These are phyloP conservation scores for Dendrostoma leiphaemia DNA, from an alignment of 2,329 filamentous ascomycete genomes.

Conservation along the genomic window DNA sequence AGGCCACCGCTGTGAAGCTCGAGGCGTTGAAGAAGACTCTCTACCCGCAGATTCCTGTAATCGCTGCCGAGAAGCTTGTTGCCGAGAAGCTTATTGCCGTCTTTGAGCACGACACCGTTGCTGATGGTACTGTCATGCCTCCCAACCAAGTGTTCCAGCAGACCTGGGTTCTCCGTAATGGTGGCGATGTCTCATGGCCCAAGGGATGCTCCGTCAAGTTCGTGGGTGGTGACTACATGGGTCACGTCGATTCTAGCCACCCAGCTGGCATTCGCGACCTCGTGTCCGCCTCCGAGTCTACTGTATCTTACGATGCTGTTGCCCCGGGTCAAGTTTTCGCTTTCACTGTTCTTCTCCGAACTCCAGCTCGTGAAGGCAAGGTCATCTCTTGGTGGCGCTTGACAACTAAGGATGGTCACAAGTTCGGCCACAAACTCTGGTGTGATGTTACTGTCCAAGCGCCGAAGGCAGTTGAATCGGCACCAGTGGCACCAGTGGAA, in stretches of 20 bases:
- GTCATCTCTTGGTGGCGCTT: slow-evolving; percentile 96
- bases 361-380: slow-evolving; percentile 72
- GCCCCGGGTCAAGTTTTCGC: slow-evolving; percentile 70
- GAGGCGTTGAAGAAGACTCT: neutral
- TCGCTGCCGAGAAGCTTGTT: slow-evolving; percentile 1
- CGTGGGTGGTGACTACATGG: slow-evolving; percentile 95
- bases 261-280: slow-evolving; percentile 78
- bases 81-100: slow-evolving; percentile 42
- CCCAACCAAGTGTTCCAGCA: slow-evolving; percentile 79
- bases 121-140: slow-evolving; percentile 71
- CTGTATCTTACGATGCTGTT: slow-evolving; percentile 67
- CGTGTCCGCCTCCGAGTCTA: slow-evolving; percentile 77
- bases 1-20: neutral
- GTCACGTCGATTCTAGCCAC: slow-evolving; percentile 77
- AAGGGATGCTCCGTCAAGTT: slow-evolving; percentile 87
- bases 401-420: slow-evolving; percentile 73
- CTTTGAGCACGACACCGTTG: slow-evolving; percentile 76
- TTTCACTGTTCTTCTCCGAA: slow-evolving; percentile 84
- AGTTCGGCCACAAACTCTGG: slow-evolving; percentile 93
- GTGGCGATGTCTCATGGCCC: slow-evolving; percentile 78
- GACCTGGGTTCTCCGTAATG: slow-evolving; percentile 88
- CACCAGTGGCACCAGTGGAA: slow-evolving; percentile 15
- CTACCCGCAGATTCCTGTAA: no score
- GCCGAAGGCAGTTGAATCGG: slow-evolving; percentile 30
- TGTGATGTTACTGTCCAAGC: slow-evolving; percentile 77